These are phyloP conservation scores for Mycena albidolilacea DNA, from an alignment of 768 basidiomycete species.

Conservation along the genomic window DNA sequence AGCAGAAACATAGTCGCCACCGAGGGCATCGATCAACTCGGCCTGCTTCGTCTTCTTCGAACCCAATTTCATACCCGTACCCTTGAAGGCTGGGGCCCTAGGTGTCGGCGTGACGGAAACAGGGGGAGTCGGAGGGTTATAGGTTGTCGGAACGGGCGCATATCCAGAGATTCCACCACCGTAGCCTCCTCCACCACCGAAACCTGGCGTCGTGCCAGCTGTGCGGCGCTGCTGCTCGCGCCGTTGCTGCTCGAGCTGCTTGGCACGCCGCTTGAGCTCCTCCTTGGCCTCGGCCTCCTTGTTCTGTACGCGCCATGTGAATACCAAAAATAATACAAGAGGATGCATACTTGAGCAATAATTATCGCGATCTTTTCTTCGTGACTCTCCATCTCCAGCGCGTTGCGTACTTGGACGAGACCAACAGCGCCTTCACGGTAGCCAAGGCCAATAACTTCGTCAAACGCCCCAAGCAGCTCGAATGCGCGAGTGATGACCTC, in stretches of 20 bases:
- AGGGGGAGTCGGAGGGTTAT: constrained; percentile 74
- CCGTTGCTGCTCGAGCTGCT: constrained; percentile 98
- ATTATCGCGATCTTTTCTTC: constrained; percentile 98
- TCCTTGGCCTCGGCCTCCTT: constrained; percentile 99
- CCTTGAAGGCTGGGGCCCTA: constrained; percentile 91
- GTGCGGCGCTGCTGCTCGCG: constrained; percentile 91
- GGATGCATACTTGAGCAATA: constrained; percentile 84
- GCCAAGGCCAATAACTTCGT: constrained; percentile 95
- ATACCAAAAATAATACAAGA: constrained; percentile 14
- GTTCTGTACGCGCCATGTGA: constrained; percentile 67
- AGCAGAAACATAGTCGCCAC: constrained; percentile 72
- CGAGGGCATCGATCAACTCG: constrained; percentile 90
- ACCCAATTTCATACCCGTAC: constrained; percentile 94
- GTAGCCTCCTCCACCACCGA: constrained; percentile 66
- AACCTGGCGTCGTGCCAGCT: constrained; percentile 59
- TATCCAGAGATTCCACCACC: constrained; percentile 82
- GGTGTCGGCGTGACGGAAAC: constrained; percentile 65
- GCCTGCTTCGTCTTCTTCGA: constrained; percentile 92
- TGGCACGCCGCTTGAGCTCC: constrained; percentile 97
- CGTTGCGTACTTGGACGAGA: constrained; percentile 82
- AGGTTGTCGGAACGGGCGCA: constrained; percentile 66
- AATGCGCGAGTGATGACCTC: constrained; percentile 94
- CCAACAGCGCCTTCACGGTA: constrained; percentile 82
- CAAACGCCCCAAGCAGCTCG: constrained; percentile 95
- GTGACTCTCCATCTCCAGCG: constrained; percentile 92